Evolutionary conservation across 139 green algal species (phyloP), one percentile per base, ranked within the genome.

Genomic region (Haematococcus sp.): DNA sequence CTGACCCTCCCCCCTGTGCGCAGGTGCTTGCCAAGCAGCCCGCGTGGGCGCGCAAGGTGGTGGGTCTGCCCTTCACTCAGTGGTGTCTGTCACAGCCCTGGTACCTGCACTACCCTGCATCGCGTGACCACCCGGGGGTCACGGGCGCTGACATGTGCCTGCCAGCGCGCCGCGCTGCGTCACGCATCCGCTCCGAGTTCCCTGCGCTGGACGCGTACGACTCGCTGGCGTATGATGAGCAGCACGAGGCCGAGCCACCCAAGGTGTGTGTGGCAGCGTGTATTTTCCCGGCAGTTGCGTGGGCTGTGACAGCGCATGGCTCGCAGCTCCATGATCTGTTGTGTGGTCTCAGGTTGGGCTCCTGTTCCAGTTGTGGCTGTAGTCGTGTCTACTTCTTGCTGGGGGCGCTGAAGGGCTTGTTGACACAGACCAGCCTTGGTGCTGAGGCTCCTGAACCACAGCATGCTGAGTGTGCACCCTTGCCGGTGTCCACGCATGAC

Each of bases 81-180:
- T 72, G 66, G 66, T 43, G 11, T 2, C 66, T 72, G 25, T 25
- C 44, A 11, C 66, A 72, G 66, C 66, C 66, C 66, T 72, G 66
- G 66, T 72, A 72, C 66, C 66, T 72, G 44, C 66, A 72, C 22
- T 63, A 63, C 27, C 15, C 46, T 3, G 66, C 46, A 9, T 72
- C 66, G 25, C 44, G 44, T 4, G 30, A n/a, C 44, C 66, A 72
- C 46, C 40, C n/a, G 4, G 64, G 64, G 11, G 44, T 72, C 3
- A 44, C 33, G 28, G 66, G 66, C 27, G 66, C 66, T 23, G 66
- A 72, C 27, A 72, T 63, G 66, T 72, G 66, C 66, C 66, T 72
- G 44, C 66, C 66, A 1, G 66, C 66, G 5, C 44, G 66, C 1
- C 66, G 66, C 30, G 66, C 66, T 1, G 66, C 66, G 9, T 72